phyloP scores from a whole-genome alignment of 345 rosid genomes.

The Punica granatum region DNA sequence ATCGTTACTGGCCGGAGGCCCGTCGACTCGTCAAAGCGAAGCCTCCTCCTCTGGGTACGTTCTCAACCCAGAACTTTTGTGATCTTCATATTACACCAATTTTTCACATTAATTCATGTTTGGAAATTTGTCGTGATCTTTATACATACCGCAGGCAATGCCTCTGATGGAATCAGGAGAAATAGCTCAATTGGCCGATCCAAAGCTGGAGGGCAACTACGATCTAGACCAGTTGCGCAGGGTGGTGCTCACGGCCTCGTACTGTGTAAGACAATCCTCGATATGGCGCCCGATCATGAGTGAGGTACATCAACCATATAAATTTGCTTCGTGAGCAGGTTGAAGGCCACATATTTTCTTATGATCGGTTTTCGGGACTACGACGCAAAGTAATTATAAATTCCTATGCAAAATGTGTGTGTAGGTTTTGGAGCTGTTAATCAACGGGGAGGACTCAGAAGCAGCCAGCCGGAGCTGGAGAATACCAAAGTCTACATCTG shows the following conservation, averaged over 20 bases:
- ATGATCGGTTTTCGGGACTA: too few species aligned
- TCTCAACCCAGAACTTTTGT: not conserved
- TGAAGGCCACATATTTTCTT: too few species aligned
- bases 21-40: slow-evolving; percentile 65
- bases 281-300: slow-evolving; percentile 78
- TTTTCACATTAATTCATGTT: too few species aligned
- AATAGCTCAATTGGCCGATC: slow-evolving; percentile 53
- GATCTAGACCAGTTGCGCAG: slow-evolving; percentile 60
- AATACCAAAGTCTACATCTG: slow-evolving; percentile 48
- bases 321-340: not conserved
- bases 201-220: slow-evolving; percentile 45
- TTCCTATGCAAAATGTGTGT: too few species aligned
- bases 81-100: not conserved
- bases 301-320: slow-evolving; percentile 29
- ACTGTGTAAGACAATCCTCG: slow-evolving; percentile 76
- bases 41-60: slow-evolving; percentile 77
- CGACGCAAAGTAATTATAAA: too few species aligned
- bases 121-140: not conserved
- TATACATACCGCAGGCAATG: slow-evolving; percentile 47
- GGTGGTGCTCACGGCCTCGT: slow-evolving; percentile 59
- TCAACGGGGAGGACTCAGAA: slow-evolving; percentile 45
- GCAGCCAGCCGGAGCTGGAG: slow-evolving; percentile 57
- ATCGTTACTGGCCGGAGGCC: slow-evolving; percentile 74
- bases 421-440: slow-evolving; percentile 80
- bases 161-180: slow-evolving; percentile 75